Evolutionary conservation across 2,329 filamentous ascomycete species (phyloP).

Genomic region (Cryoendolithus antarcticus): DNA sequence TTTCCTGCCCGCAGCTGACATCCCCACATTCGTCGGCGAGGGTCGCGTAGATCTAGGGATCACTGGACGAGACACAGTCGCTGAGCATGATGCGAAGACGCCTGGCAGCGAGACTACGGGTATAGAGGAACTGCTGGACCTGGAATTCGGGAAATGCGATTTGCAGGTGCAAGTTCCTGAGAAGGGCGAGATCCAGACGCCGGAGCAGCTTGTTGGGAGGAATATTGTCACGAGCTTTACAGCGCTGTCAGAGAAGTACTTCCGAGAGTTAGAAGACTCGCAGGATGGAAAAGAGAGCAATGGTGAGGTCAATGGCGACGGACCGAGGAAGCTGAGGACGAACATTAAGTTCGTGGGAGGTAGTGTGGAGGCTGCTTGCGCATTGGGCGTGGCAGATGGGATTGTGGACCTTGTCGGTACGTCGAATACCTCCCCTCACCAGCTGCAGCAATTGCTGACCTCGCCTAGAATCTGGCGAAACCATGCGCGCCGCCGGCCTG

Average conservation of each 20-base stretch:
- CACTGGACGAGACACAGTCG: conserved; percentile 84
- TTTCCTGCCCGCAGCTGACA: conserved; percentile 93
- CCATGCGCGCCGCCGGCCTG: conserved; percentile 89
- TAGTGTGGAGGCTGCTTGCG: conserved; percentile 94
- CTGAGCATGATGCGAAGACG: conserved; percentile 54
- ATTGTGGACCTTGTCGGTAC: conserved; percentile 93
- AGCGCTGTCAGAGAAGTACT: conserved; percentile 70
- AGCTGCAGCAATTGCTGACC: too few species aligned
- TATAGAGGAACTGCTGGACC: conserved; percentile 77
- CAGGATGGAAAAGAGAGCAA: conserved; percentile 31
- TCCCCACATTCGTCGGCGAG: conserved; percentile 93
- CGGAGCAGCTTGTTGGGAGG: conserved; percentile 74
- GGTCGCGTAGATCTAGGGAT: conserved; percentile 89
- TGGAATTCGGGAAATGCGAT: conserved; percentile 83
- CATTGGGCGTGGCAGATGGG: conserved; percentile 86
- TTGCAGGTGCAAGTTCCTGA: conserved; percentile 94
- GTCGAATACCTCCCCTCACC: too few species aligned
- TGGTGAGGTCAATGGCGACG: conserved; percentile 24
- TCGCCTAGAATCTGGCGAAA: conserved; percentile 96
- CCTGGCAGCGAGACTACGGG: conserved; percentile 39
- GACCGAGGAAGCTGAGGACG: conserved; percentile 56
- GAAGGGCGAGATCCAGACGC: conserved; percentile 58
- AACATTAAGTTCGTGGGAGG: conserved; percentile 91
- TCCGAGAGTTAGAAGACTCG: conserved; percentile 55
- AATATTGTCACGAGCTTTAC: conserved; percentile 96